These are phyloP conservation scores for Pythium insidiosum DNA, from an alignment of 352 stramenopile genomes.

Conservation along the genomic window DNA sequence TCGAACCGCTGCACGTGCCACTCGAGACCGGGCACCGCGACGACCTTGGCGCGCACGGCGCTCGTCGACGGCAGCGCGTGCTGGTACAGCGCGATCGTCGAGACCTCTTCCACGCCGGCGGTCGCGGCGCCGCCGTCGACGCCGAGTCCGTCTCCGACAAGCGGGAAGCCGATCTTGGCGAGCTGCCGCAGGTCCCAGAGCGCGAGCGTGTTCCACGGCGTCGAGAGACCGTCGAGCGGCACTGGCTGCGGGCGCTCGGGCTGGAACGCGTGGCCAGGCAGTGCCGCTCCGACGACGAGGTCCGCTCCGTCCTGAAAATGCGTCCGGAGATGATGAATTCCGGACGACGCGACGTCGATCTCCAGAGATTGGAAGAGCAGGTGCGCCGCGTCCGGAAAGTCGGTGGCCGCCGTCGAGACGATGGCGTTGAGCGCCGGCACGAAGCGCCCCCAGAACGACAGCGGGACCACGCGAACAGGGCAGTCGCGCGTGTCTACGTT, in stretches of 20 bases:
- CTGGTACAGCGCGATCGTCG: conserved; percentile 89
- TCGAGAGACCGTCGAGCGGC: conserved; percentile 82
- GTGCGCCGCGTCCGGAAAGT: conserved; percentile 34
- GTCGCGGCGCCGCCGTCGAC: conserved; percentile 25
- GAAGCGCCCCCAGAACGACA: conserved; percentile 93
- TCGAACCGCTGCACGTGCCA: conserved; percentile 76
- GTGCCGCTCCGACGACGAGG: conserved; percentile 87
- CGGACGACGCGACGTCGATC: conserved; percentile 44
- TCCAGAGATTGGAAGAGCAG: conserved; percentile 91
- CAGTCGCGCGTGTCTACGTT: conserved; percentile 1
- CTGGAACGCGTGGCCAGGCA: conserved; percentile 77
- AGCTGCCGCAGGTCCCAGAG: conserved; percentile 91
- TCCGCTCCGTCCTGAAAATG: conserved; percentile 64
- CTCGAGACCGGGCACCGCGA: conserved; percentile 62
- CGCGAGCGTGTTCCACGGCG: conserved; percentile 95
- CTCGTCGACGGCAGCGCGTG: conserved; percentile 63
- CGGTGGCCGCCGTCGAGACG: conserved; percentile 53
- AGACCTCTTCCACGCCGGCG: conserved; percentile 91
- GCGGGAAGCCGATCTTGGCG: conserved; percentile 84
- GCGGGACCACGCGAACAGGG: conserved; percentile 73
- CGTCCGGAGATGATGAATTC: conserved; percentile 47
- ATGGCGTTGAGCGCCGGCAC: conserved; percentile 94
- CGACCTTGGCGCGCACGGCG: conserved; percentile 69
- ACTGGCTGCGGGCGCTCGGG: conserved; percentile 27
- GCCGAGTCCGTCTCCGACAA: conserved; percentile 84